Conservation (phyloP, 805 yeast genomes). For the Nakazawaea holstii region DNA sequence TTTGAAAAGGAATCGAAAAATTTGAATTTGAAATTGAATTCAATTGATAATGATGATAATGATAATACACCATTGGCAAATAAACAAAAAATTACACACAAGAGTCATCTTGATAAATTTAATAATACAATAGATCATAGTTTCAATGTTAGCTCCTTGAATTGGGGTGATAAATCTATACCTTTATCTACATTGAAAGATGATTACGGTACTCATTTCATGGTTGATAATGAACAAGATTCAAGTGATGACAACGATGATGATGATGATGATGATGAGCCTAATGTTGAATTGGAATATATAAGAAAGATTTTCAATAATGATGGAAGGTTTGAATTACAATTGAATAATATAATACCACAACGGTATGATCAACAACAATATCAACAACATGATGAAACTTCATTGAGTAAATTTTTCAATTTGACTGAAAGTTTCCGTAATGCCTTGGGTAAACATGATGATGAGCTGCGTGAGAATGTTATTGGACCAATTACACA, state of each 20-base stretch:
- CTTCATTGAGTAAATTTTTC: background rate
- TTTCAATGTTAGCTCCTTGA: constrained; percentile 8
- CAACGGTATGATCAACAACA: background rate
- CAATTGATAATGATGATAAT: constrained; percentile 25
- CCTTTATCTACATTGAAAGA: background rate
- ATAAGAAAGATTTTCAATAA: constrained; percentile 10
- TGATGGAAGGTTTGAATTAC: constrained; percentile 9
- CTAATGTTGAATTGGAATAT: constrained; percentile 10
- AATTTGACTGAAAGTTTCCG: constrained; percentile 5
- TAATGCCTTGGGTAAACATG: background rate
- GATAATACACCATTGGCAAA: constrained; percentile 17
- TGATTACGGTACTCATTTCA: constrained; percentile 11
- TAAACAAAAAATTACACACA: background rate
- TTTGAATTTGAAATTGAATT: too few relatives aligned
- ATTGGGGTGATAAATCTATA: background rate
- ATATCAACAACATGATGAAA: background rate
- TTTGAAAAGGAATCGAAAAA: too few relatives aligned
- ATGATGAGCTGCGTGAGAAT: background rate
- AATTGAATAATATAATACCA: background rate
- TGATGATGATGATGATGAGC: background rate
- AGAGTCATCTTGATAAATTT: too few relatives aligned
- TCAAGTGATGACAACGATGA: background rate
- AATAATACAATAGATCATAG: background rate
- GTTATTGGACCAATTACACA: too few relatives aligned
- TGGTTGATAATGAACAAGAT: background rate